Conservation (phyloP, 2,329 filamentous ascomycete species). For the Diplodia intermedia region DNA sequence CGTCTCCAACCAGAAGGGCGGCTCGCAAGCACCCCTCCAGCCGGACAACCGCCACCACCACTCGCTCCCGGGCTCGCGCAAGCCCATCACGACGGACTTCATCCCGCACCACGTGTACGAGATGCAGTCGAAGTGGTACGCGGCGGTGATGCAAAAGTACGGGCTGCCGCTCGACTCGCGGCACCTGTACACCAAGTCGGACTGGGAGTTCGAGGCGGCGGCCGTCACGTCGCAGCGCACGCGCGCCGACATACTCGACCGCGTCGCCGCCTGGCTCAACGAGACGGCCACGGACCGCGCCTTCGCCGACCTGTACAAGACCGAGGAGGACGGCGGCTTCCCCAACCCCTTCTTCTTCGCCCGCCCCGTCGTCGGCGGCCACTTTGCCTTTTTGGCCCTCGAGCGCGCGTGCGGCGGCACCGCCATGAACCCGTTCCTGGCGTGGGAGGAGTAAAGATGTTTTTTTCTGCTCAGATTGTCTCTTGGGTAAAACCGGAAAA, state of each 20-base stretch:
- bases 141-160: slow-evolving; percentile 78
- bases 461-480: not conserved
- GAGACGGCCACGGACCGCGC: slow-evolving; percentile 78
- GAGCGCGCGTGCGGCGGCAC: slow-evolving; percentile 74
- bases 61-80: slow-evolving; percentile 38
- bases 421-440: slow-evolving; percentile 1
- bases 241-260: slow-evolving; percentile 73
- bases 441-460: slow-evolving; percentile 22
- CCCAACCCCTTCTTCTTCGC: slow-evolving; percentile 80
- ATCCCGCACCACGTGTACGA: slow-evolving; percentile 79
- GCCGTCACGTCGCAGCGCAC: slow-evolving; percentile 74
- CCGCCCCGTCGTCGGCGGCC: slow-evolving; percentile 81
- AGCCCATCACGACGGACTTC: slow-evolving; percentile 58
- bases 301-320: slow-evolving; percentile 82
- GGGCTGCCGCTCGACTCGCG: slow-evolving; percentile 82
- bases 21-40: slow-evolving; percentile 12
- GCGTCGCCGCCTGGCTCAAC: slow-evolving; percentile 81
- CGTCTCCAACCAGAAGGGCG: slow-evolving; percentile 36
- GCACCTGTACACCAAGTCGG: slow-evolving; percentile 85
- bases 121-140: slow-evolving; percentile 82
- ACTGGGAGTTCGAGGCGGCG: slow-evolving; percentile 91
- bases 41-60: slow-evolving; percentile 39
- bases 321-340: slow-evolving; percentile 77
- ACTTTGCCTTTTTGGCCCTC: slow-evolving; percentile 85
- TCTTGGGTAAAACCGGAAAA: not conserved